These are phyloP conservation scores for Buxus sempervirens DNA, from an alignment of 164 flowering plant genomes.

Conservation along the genomic window DNA sequence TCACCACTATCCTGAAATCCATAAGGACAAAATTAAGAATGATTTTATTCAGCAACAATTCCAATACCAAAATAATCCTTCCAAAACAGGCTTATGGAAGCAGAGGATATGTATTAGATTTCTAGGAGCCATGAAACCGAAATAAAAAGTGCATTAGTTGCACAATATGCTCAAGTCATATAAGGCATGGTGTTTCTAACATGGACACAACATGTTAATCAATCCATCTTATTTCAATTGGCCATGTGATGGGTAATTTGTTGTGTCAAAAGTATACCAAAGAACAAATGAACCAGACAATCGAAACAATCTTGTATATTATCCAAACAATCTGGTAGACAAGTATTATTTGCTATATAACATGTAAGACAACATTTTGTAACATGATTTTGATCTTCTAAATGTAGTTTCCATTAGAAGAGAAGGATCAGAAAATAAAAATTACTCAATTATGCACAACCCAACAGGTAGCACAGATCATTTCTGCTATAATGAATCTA, in stretches of 20 bases:
- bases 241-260: background rate
- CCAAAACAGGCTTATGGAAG: background rate
- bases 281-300: background rate
- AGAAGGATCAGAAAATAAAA: too few relatives aligned
- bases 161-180: background rate
- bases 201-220: background rate
- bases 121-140: background rate
- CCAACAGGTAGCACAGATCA: background rate
- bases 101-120: background rate
- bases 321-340: background rate
- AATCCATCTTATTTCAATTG: background rate
- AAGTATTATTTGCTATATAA: background rate
- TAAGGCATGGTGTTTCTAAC: background rate
- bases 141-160: too few relatives aligned
- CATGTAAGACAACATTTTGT: background rate
- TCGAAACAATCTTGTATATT: background rate
- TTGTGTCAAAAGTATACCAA: background rate
- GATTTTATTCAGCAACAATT: too few relatives aligned
- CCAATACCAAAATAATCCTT: background rate
- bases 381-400: background rate
- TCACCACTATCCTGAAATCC: constrained; percentile 29
- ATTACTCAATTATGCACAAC: too few relatives aligned
- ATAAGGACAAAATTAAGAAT: background rate
- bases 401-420: too few relatives aligned
- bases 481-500: too few relatives aligned